Percentiles rank a stretch among this genome's conserved stretches.
Conservation (phyloP, 345 rosid species). For the Eucalyptus guilfoylei region DNA sequence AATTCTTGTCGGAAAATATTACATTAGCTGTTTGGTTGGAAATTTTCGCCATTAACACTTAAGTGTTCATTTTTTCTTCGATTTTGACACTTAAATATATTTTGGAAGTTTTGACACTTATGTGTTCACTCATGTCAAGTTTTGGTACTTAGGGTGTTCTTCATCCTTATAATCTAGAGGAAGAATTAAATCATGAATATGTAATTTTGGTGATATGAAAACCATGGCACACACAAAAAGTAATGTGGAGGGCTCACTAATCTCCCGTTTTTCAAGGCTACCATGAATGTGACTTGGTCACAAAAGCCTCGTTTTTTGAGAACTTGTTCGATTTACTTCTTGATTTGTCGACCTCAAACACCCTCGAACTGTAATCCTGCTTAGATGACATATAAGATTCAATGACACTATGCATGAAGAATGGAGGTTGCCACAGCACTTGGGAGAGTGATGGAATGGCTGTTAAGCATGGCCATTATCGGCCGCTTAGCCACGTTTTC, state of each 20-base stretch:
- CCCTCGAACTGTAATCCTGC: not conserved
- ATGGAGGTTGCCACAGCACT: not conserved
- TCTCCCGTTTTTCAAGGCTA: not conserved
- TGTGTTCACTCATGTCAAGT: fast-evolving
- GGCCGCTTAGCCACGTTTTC: not conserved
- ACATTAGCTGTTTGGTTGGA: fast-evolving
- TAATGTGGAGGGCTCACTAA: not conserved
- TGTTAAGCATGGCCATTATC: not conserved
- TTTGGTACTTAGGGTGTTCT: fast-evolving
- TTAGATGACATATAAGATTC: not conserved
- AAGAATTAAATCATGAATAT: not conserved
- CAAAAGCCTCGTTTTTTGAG: not conserved
- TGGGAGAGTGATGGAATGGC: not conserved
- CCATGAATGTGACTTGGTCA: not conserved
- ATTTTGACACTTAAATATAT: fast-evolving
- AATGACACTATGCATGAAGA: not conserved
- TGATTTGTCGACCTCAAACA: not conserved
- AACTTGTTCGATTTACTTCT: not conserved
- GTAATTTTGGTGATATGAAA: not conserved
- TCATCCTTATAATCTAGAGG: not conserved
- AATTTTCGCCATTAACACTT: fast-evolving
- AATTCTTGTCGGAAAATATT: no score
- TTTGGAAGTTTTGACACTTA: no score
- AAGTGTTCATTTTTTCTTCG: fast-evolving
- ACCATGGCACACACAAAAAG: fast-evolving